Conservation (phyloP, 768 basidiomycete genomes). For the Rhizopogon vinicolor region DNA sequence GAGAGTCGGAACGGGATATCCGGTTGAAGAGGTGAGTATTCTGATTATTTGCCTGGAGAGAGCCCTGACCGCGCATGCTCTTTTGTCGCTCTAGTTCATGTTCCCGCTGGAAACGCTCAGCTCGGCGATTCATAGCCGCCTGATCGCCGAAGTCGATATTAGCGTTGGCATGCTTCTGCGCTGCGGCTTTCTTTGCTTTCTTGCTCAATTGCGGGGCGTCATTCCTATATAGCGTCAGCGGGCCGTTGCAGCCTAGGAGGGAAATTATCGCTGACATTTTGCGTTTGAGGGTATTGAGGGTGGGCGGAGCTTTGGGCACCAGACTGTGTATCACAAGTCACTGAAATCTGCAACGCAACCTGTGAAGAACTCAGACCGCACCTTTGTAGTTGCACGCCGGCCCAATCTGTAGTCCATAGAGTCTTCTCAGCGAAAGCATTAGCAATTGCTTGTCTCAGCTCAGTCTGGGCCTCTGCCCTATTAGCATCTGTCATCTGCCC, state of each 20-base stretch:
- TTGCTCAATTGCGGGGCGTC: constrained; percentile 43
- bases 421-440: constrained; percentile 81
- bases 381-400: constrained; percentile 83
- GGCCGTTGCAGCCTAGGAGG: neutral
- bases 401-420: constrained; percentile 95
- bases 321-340: constrained; percentile 38
- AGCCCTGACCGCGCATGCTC: constrained; percentile 29
- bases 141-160: constrained; percentile 57
- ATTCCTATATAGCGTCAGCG: constrained; percentile 27
- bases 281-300: constrained; percentile 56
- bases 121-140: constrained; percentile 68
- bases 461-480: constrained; percentile 82
- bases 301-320: constrained; percentile 51
- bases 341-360: constrained; percentile 11
- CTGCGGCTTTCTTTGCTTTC: constrained; percentile 56
- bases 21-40: constrained; percentile 51
- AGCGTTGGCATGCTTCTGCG: constrained; percentile 33
- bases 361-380: constrained; percentile 22
- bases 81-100: constrained; percentile 81
- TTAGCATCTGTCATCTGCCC: constrained; percentile 89
- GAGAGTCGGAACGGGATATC: constrained; percentile 38
- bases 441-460: constrained; percentile 96
- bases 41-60: constrained; percentile 43
- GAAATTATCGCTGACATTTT: constrained; percentile 48
- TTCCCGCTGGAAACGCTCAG: constrained; percentile 87